Evolutionary conservation across 1,139 yeast genomes (phyloP), one percentile per base, ranked within the genome.

Genomic region (Entelexis paramagnoliae): DNA sequence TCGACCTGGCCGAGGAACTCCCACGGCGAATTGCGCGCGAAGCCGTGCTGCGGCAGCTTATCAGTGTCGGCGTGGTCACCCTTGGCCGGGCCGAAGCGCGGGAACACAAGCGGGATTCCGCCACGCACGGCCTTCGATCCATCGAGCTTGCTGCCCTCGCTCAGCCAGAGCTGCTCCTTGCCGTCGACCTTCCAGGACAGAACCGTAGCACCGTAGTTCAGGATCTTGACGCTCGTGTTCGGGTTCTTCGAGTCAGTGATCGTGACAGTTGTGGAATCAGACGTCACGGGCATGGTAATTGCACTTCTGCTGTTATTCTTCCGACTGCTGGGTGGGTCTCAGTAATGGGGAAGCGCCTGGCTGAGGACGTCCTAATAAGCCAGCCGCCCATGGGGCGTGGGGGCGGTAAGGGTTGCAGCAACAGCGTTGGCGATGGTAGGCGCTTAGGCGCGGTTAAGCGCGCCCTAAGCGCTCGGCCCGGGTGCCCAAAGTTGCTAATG

Each of bases 101-200:
- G 98, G 75, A 91, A 91, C 2, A 89, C 97, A 30, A 91, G 73
- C 13, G 98, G 98, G 51, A 91, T 85, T 48, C 98, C 98, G 56
- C 98, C 98, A 64, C 98, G 78, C 26, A 91, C 96, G 1, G 97
- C 93, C 65, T 83, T 85, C 48, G 89, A 70, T 4, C 96, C 96
- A 63, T 91, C 97, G 57, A 89, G 71, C 61, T 80, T 78, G 49
- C 97, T 96, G 42, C 79, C 91, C 55, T 65, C 67, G 48, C 70
- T 64, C 22, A 72, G 65, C 82, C 84, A 82, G 48, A 82, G 68
- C 67, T 83, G 89, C 66, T 91, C 96, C 49, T 71, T 67, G 29
- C 83, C 87, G 33, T 76, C 69, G 43, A 80, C 64, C 53, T 73
- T 77, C 97, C 97, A 91, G 1, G 95, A 85, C 34, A 78, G 68